Percentiles rank a stretch among this genome's conserved stretches.
Evolutionary conservation across 164 flowering plant genomes (phyloP).

Genomic region (Protea cynaroides): DNA sequence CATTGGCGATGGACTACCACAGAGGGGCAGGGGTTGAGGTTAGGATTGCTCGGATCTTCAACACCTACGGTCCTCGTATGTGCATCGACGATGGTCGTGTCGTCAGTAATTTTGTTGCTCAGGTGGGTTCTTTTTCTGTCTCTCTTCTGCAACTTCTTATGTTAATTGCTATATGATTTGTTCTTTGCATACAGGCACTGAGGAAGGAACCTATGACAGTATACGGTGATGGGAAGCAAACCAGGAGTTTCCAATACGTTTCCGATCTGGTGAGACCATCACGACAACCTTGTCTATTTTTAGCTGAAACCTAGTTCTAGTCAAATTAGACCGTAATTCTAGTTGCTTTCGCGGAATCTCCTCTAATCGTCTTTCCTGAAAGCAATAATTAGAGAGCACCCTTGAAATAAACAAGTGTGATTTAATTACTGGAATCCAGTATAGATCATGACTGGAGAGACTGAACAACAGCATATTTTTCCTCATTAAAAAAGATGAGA

Average conservation of each 20-base stretch:
- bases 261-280: constrained; percentile 68
- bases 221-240: constrained; percentile 97
- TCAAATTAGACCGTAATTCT: too few species aligned
- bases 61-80: constrained; percentile 97
- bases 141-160: too few species aligned
- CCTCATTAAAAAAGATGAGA: too few species aligned
- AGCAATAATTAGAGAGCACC: too few species aligned
- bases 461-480: too few species aligned
- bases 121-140: constrained; percentile 35
- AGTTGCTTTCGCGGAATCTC: too few species aligned
- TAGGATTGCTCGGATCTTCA: constrained; percentile 92
- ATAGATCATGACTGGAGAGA: too few species aligned
- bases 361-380: too few species aligned
- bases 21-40: constrained; percentile 91
- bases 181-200: constrained; percentile 67
- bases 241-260: constrained; percentile 96
- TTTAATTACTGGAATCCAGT: too few species aligned
- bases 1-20: constrained; percentile 84
- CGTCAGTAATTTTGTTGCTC: constrained; percentile 94
- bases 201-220: constrained; percentile 95
- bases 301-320: too few species aligned
- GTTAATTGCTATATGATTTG: too few species aligned
- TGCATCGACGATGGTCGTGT: constrained; percentile 97
- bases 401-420: too few species aligned
- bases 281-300: neutral